Percentiles rank a stretch among this genome's conserved stretches.
These are phyloP conservation scores for Selaginella moellendorffii DNA, from an alignment of 75 land plant genomes.

Conservation along the genomic window DNA sequence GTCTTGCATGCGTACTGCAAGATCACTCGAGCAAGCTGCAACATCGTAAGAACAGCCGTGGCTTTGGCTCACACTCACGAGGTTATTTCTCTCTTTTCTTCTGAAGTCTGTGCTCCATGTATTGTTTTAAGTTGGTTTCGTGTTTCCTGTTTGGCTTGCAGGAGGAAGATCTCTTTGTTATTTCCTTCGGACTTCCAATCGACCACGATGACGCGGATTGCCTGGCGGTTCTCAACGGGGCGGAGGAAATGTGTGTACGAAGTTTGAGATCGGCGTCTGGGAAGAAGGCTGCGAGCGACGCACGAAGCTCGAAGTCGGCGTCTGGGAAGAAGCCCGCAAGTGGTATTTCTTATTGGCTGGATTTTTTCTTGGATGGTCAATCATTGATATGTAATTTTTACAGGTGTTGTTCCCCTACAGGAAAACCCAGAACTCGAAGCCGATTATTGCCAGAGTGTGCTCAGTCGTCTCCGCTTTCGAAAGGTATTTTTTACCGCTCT, in stretches of 20 bases:
- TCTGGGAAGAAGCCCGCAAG: not conserved
- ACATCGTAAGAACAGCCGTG: conserved; percentile 57
- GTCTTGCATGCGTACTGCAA: conserved; percentile 78
- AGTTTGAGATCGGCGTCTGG: conserved; percentile 47
- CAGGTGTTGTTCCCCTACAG: conserved; percentile 83
- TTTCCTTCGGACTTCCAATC: conserved; percentile 69
- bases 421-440: conserved; percentile 62
- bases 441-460: conserved; percentile 66
- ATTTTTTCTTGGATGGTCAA: too few species aligned
- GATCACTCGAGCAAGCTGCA: conserved; percentile 72
- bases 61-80: conserved; percentile 83
- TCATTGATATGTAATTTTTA: not conserved
- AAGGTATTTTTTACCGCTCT: conserved; percentile 69
- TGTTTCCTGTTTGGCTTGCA: too few species aligned
- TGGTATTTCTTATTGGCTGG: too few species aligned
- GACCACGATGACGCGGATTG: conserved; percentile 77
- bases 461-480: conserved; percentile 91
- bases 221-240: conserved; percentile 52
- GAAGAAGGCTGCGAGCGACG: not conserved
- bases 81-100: conserved; percentile 15
- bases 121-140: not conserved
- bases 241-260: conserved; percentile 67
- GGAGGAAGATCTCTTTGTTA: conserved; percentile 87
- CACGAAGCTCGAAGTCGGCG: conserved; percentile 59
- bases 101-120: not conserved